Evolutionary conservation across 2,329 filamentous ascomycete genomes (phyloP).

Genomic region (Pseudocercospora eumusae): DNA sequence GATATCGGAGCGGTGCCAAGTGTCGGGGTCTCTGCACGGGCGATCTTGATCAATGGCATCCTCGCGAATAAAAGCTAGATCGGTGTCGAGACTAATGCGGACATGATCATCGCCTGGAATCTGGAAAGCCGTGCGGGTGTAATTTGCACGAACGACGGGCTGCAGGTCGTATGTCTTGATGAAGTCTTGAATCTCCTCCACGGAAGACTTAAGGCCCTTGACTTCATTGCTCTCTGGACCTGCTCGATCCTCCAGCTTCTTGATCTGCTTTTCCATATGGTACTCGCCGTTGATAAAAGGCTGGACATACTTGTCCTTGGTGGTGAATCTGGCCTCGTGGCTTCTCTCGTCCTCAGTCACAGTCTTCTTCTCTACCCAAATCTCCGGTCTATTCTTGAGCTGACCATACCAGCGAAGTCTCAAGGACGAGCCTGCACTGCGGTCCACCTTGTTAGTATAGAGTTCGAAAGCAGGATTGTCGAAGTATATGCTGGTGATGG

Average conservation of each 20-base stretch:
- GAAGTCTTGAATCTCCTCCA: slow-evolving; percentile 76
- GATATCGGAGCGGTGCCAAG: slow-evolving; percentile 91
- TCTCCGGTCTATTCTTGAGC: slow-evolving; percentile 73
- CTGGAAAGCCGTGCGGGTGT: slow-evolving; percentile 92
- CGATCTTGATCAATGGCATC: slow-evolving; percentile 74
- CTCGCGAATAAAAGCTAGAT: slow-evolving; percentile 81
- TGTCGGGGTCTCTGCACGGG: slow-evolving; percentile 82
- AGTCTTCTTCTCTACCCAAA: slow-evolving; percentile 86
- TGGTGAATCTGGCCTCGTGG: slow-evolving; percentile 74
- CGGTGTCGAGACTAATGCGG: slow-evolving; percentile 88
- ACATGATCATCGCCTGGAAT: slow-evolving; percentile 90
- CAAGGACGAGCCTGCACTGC: slow-evolving; percentile 75
- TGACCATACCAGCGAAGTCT: slow-evolving; percentile 91
- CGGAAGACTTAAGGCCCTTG: slow-evolving; percentile 68
- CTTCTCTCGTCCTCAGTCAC: slow-evolving; percentile 74
- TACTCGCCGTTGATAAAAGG: slow-evolving; percentile 84
- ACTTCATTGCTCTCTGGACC: slow-evolving; percentile 67
- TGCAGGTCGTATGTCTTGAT: slow-evolving; percentile 75
- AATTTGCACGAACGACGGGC: slow-evolving; percentile 87
- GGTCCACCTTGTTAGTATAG: slow-evolving; percentile 81
- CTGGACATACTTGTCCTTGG: slow-evolving; percentile 94
- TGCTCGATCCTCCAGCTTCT: slow-evolving; percentile 78
- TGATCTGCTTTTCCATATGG: slow-evolving; percentile 84
- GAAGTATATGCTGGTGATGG: slow-evolving; percentile 94
- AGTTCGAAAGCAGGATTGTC: slow-evolving; percentile 84